Conservation (phyloP, 2,329 filamentous ascomycete genomes). For the Alternaria angustiovoidea region DNA sequence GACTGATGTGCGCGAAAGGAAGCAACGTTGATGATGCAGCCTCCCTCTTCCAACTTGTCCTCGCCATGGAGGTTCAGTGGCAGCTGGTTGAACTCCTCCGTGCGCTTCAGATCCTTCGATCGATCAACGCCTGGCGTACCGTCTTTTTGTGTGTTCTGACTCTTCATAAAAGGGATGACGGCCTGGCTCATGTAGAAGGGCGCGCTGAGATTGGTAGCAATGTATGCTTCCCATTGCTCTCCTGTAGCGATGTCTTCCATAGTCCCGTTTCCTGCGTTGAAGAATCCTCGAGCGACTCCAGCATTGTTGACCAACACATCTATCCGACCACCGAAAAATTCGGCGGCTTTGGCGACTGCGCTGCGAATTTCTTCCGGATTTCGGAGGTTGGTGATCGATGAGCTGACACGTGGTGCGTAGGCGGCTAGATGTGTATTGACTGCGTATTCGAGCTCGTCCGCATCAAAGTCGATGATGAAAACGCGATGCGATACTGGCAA, state of each 20-base stretch:
- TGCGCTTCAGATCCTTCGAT: slow-evolving; percentile 29
- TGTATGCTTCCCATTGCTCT: slow-evolving; percentile 35
- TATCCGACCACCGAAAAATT: slow-evolving; percentile 47
- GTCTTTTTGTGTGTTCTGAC: slow-evolving; percentile 24
- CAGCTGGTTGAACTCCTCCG: slow-evolving; percentile 29
- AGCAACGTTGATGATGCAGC: slow-evolving; percentile 55
- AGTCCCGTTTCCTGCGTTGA: slow-evolving; percentile 32
- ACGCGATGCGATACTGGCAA: slow-evolving; percentile 51
- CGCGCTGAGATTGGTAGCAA: slow-evolving; percentile 32
- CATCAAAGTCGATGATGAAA: slow-evolving; percentile 56
- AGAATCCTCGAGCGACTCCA: slow-evolving; percentile 34
- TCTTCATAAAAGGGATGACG: slow-evolving; percentile 34
- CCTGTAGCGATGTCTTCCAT: slow-evolving; percentile 34
- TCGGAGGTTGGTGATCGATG: slow-evolving; percentile 50
- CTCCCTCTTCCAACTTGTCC: slow-evolving; percentile 34
- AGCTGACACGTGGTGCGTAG: slow-evolving; percentile 37
- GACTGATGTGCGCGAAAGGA: slow-evolving; percentile 60
- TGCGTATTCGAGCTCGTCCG: slow-evolving; percentile 45
- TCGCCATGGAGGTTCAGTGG: slow-evolving; percentile 30
- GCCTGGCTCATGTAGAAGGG: slow-evolving; percentile 35
- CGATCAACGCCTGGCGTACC: slow-evolving; percentile 22
- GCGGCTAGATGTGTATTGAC: slow-evolving; percentile 42
- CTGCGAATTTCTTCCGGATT: slow-evolving; percentile 37
- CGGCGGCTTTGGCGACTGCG: slow-evolving; percentile 47
- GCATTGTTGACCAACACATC: slow-evolving; percentile 46